A percentile compares a stretch with the other conserved stretches of the same genome.
Conservation (phyloP, 768 basidiomycete species). For the Imleria badia region DNA sequence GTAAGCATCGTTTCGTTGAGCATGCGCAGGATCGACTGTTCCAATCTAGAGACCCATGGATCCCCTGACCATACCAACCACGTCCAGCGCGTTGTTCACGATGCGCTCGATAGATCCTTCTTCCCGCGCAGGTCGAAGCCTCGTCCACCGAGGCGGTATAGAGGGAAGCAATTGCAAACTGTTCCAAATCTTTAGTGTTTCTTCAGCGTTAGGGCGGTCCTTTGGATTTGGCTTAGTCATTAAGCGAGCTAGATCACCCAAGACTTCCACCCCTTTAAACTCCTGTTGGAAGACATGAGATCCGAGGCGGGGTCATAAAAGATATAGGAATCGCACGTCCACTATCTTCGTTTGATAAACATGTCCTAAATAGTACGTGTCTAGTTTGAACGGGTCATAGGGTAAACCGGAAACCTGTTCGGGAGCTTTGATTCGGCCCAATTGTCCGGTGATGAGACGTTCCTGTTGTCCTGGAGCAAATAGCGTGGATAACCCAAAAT, state of each 20-base stretch:
- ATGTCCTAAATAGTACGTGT: slow-evolving; percentile 28
- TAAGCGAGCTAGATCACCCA: not conserved
- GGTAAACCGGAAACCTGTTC: slow-evolving; percentile 22
- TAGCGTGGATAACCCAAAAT: slow-evolving; percentile 34
- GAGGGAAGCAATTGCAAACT: slow-evolving; percentile 6
- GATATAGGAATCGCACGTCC: not conserved
- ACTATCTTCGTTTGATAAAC: slow-evolving; percentile 18
- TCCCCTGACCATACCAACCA: slow-evolving; percentile 13
- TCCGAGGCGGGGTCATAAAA: too few relatives aligned
- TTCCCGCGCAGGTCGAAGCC: slow-evolving; percentile 1
- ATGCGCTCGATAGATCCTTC: slow-evolving; percentile 16
- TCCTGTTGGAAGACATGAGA: not conserved
- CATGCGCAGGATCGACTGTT: not conserved
- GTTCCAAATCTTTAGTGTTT: slow-evolving; percentile 6
- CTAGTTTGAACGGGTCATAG: slow-evolving; percentile 31
- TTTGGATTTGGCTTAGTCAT: slow-evolving; percentile 12
- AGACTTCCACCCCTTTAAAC: slow-evolving; percentile 2
- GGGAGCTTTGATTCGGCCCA: slow-evolving; percentile 18
- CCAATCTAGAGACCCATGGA: not conserved
- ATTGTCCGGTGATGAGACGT: not conserved
- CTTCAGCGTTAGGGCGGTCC: not conserved
- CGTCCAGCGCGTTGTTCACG: slow-evolving; percentile 12
- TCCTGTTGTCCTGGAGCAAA: slow-evolving; percentile 18
- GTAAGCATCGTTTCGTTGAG: not conserved
- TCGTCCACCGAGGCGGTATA: slow-evolving; percentile 5